These are phyloP conservation scores for Trypanosoma scelopori DNA, from an alignment of 208 protist genomes.

Conservation along the genomic window DNA sequence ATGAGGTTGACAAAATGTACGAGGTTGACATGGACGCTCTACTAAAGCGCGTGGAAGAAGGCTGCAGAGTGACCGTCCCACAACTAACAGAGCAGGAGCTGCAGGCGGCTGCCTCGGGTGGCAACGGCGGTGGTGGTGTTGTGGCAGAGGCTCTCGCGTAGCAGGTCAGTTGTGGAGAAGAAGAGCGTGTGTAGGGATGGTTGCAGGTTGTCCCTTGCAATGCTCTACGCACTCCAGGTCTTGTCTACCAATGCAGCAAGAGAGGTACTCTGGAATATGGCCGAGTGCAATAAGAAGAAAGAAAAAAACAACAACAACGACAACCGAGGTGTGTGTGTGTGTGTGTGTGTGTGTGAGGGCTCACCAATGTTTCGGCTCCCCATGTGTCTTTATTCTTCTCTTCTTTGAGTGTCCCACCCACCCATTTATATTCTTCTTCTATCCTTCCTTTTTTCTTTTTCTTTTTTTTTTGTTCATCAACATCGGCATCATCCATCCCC, in stretches of 20 bases:
- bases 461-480: slow-evolving; percentile 6
- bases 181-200: background rate
- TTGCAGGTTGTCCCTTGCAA: background rate
- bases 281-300: too few relatives aligned
- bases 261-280: too few relatives aligned
- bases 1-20: slow-evolving; percentile 59
- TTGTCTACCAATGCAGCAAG: too few relatives aligned
- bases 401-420: background rate
- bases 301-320: too few relatives aligned
- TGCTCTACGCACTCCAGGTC: too few relatives aligned
- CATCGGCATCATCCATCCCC: background rate
- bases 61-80: slow-evolving; percentile 53
- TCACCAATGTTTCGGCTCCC: too few relatives aligned
- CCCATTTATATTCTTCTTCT: slow-evolving; percentile 3
- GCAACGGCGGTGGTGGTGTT: background rate
- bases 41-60: slow-evolving; percentile 68
- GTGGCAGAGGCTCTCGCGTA: slow-evolving; percentile 15
- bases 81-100: slow-evolving; percentile 56
- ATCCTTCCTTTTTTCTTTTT: background rate
- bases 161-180: background rate
- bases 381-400: too few relatives aligned
- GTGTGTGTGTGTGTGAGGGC: too few relatives aligned
- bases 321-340: too few relatives aligned
- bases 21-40: slow-evolving; percentile 57
- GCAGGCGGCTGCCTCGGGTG: slow-evolving; percentile 20